Base-by-base conservation (phyloP, 2,329 filamentous ascomycete genomes). In the Fusarium dimerum region DNA sequence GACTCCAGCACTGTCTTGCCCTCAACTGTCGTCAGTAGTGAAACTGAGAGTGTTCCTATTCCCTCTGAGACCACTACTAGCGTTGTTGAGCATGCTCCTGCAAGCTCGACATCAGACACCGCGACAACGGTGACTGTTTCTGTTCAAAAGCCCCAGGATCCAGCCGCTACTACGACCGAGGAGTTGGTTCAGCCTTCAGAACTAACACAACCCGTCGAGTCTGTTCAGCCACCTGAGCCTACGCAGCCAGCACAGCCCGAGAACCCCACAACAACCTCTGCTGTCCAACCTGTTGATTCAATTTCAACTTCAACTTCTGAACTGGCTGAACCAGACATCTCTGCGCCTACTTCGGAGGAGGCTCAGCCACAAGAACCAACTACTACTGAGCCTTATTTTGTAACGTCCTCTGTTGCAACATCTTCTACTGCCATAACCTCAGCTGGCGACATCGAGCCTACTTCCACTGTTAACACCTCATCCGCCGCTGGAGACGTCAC, bases 51-150 rank as follows among this genome's bases (percentile, higher is more conserved):
- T 32, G 47, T 55, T 9, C 30, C 44, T 18, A 40, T 44, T 7
- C 55, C 50, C 20, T 40, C 54, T 32, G 48, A 44, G 18, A 20
- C 41, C 40, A 36, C 54, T 11, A 47, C 49, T 17, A 47, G 47
- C 16, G 32, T 40, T 20, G 40, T 13, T 16, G 48, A 18, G n/a
- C 26, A 49, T 5, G 13, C 46, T 8, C 43, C 53, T 9, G 51
- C 36, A 26, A 51, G 45, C 18, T 50, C 57, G 13, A 26, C 48
- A 8, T 26, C 18, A 3, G 51, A 43, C 36, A 39, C 52, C 12
- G 49, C 34, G n/a, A 59, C 51, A 8, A 63, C 60, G 26, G 17
- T 45, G 40, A 56, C 51, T 6, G 56, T 60, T 44, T 58, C 61
- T 40, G 49, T 63, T 17, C 48, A 20, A 15, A 43, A 64, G n/a